A percentile compares a stretch with the other conserved stretches of the same genome.
phyloP scores from a whole-genome alignment of 1,284 basidiomycete genomes.

The Ustilago xerochloae region DNA sequence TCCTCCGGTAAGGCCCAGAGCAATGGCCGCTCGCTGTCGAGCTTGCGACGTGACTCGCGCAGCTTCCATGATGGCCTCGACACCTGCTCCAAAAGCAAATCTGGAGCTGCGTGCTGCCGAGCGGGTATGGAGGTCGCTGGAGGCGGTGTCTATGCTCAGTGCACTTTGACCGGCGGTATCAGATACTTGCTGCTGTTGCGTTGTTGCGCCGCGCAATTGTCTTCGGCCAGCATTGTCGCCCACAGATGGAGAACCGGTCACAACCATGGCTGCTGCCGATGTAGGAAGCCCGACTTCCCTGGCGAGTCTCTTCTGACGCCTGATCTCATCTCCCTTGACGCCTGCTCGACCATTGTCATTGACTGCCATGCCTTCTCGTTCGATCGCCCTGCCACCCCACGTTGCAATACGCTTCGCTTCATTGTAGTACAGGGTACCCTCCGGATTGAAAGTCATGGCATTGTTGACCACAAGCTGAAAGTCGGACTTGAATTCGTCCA shows the following conservation, averaged over 20 bases:
- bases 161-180: conserved; percentile 2
- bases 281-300: conserved; percentile 17
- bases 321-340: conserved; percentile 38
- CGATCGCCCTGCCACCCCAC: conserved; percentile 61
- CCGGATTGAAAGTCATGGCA: conserved; percentile 63
- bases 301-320: conserved; percentile 30
- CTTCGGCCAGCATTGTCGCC: conserved; percentile 17
- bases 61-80: conserved; percentile 44
- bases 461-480: conserved; percentile 62
- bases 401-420: conserved; percentile 58
- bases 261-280: background rate
- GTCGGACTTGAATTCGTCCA: conserved; percentile 58
- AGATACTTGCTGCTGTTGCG: conserved; percentile 14
- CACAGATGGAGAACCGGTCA: background rate
- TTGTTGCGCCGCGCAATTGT: conserved; percentile 19
- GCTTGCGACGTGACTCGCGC: conserved; percentile 37
- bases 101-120: conserved; percentile 19
- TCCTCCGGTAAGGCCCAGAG: conserved; percentile 34
- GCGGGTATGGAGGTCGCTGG: conserved; percentile 11
- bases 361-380: conserved; percentile 55
- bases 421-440: conserved; percentile 60
- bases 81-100: conserved; percentile 34
- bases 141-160: background rate
- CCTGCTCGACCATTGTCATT: conserved; percentile 51
- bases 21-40: conserved; percentile 35